Conservation (phyloP, 2,329 filamentous ascomycete species). For the Botryotinia globosa region DNA sequence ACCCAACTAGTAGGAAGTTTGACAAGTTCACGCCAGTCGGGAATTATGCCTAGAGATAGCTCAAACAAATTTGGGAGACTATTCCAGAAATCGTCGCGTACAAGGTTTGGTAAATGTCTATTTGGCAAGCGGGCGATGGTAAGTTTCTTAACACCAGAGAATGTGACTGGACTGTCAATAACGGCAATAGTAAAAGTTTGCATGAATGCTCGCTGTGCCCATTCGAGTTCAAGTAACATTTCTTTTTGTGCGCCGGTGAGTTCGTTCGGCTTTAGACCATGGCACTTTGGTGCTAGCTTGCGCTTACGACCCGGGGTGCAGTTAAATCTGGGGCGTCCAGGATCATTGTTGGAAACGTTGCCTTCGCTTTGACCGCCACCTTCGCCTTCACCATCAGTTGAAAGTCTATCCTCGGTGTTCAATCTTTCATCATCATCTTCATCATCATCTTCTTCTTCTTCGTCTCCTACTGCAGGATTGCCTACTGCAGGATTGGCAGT, state of each 20-base stretch:
- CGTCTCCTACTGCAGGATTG: background rate
- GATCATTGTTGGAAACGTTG: background rate
- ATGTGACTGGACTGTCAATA: conserved; percentile 56
- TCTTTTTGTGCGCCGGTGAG: conserved; percentile 64
- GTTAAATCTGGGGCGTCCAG: background rate
- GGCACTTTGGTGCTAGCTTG: conserved; percentile 22
- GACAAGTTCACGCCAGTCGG: conserved; percentile 61
- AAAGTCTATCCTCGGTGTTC: background rate
- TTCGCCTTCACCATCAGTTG: background rate
- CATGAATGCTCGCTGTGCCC: conserved; percentile 66
- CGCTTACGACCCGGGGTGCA: background rate
- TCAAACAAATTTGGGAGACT: conserved; percentile 52
- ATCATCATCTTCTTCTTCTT: background rate
- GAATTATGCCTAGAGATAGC: conserved; percentile 59
- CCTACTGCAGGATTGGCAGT: background rate
- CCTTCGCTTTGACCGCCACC: background rate
- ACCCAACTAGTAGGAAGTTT: conserved; percentile 52
- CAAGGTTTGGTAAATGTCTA: conserved; percentile 55
- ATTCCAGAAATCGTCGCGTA: conserved; percentile 59
- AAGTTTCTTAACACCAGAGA: conserved; percentile 54
- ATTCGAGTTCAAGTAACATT: conserved; percentile 65
- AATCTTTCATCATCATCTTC: conserved; percentile 2
- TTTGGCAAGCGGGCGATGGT: conserved; percentile 64
- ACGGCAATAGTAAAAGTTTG: conserved; percentile 65
- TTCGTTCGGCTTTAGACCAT: conserved; percentile 46